These are phyloP conservation scores for Apiospora sp. DNA, from an alignment of 2,329 filamentous ascomycete species.

Conservation along the genomic window DNA sequence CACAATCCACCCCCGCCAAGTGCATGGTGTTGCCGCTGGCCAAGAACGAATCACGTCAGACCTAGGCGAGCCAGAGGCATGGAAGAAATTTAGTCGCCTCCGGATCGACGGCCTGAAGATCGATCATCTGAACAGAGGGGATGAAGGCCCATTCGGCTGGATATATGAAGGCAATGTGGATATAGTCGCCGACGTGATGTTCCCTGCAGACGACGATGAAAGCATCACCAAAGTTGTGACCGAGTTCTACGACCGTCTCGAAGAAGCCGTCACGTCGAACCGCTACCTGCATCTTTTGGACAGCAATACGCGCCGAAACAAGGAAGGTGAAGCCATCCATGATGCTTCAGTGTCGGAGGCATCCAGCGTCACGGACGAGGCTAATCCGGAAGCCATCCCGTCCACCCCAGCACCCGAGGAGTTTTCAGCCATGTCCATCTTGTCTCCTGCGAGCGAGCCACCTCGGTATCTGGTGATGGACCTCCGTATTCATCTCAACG, in stretches of 20 bases:
- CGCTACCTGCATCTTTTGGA: constrained; percentile 69
- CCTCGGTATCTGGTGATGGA: constrained; percentile 91
- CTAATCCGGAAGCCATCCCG: constrained; percentile 27
- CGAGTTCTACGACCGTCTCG: constrained; percentile 96
- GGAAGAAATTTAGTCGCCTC: constrained; percentile 95
- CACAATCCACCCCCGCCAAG: constrained; percentile 93
- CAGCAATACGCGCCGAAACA: constrained; percentile 46
- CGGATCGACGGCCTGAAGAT: constrained; percentile 94
- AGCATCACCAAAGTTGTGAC: constrained; percentile 93
- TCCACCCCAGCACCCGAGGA: constrained; percentile 14
- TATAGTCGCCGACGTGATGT: constrained; percentile 94
- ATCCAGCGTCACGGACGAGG: constrained; percentile 30
- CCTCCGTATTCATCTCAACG: constrained; percentile 91
- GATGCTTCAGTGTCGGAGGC: background rate
- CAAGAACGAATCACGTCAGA: constrained; percentile 63
- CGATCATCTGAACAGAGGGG: constrained; percentile 92
- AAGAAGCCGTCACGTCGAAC: constrained; percentile 87
- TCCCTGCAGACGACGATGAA: constrained; percentile 86
- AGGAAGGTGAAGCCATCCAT: constrained; percentile 27
- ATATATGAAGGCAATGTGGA: constrained; percentile 97
- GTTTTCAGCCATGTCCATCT: background rate
- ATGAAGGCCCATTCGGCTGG: constrained; percentile 95
- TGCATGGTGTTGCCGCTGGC: constrained; percentile 77
- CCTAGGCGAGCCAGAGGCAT: constrained; percentile 73
- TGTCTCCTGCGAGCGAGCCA: constrained; percentile 56